These are phyloP conservation scores for Puccinellia tenuiflora DNA, from an alignment of 176 grass and related monocot species.

Conservation along the genomic window DNA sequence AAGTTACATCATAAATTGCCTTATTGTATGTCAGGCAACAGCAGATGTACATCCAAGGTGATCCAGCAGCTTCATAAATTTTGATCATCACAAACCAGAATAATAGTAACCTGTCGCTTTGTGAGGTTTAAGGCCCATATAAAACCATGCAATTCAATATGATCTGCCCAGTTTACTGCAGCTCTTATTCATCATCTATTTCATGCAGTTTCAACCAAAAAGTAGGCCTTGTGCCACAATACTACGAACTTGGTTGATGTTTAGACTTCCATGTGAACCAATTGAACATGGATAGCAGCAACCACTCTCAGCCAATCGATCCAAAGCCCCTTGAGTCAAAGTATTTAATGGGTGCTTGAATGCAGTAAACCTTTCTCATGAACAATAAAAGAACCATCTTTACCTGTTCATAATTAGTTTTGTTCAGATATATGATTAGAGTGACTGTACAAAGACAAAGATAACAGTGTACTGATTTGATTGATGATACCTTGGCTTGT, in stretches of 20 bases:
- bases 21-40: constrained; percentile 2
- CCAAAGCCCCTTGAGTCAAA: constrained; percentile 16
- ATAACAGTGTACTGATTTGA: not conserved
- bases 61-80: constrained; percentile 26
- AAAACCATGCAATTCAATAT: not conserved
- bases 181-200: constrained; percentile 5
- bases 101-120: not conserved
- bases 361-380: constrained; percentile 42
- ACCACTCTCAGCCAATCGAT: constrained; percentile 33
- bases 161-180: constrained; percentile 14
- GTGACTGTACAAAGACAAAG: not conserved
- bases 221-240: constrained; percentile 14
- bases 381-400: constrained; percentile 47
- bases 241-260: constrained; percentile 19
- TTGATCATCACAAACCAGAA: constrained; percentile 31
- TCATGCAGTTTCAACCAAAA: constrained; percentile 23
- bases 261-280: constrained; percentile 23
- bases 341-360: constrained; percentile 41
- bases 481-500: constrained; percentile 69
- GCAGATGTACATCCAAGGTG: constrained; percentile 9
- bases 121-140: constrained; percentile 5
- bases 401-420: constrained; percentile 55
- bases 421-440: constrained; percentile 18
- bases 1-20: constrained; percentile 14
- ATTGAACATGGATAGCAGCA: constrained; percentile 7